A percentile compares a stretch with the other conserved stretches of the same genome.
Evolutionary conservation across 805 yeast species (phyloP).

Genomic region (Myxozyma mucilagina): DNA sequence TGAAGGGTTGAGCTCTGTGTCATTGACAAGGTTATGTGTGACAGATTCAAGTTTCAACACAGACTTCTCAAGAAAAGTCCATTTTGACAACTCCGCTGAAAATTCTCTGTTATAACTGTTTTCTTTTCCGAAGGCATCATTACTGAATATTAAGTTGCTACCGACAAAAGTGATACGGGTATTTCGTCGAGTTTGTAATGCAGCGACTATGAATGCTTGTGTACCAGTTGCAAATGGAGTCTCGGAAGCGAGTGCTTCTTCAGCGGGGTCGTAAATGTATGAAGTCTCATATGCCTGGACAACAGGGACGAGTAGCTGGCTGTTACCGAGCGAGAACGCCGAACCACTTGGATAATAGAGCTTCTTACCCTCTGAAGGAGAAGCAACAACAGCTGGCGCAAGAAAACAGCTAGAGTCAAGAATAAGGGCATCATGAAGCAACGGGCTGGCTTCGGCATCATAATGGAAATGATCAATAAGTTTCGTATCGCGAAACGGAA

Average conservation of each 20-base stretch:
- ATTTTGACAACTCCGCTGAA: slow-evolving; percentile 52
- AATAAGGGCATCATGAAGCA: slow-evolving; percentile 36
- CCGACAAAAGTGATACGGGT: slow-evolving; percentile 85
- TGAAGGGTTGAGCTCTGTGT: slow-evolving; percentile 36
- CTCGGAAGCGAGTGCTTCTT: slow-evolving; percentile 48
- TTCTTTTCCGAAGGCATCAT: slow-evolving; percentile 38
- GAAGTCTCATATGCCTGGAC: slow-evolving; percentile 66
- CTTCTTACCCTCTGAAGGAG: slow-evolving; percentile 26
- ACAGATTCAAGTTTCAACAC: slow-evolving; percentile 59
- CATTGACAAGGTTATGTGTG: slow-evolving; percentile 53
- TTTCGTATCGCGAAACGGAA: slow-evolving; percentile 72
- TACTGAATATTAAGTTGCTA: slow-evolving; percentile 54
- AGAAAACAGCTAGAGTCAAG: slow-evolving; percentile 32
- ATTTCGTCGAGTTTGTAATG: slow-evolving; percentile 74
- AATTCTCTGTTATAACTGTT: slow-evolving; percentile 42
- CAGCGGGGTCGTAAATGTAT: slow-evolving; percentile 48
- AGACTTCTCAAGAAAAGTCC: slow-evolving; percentile 74
- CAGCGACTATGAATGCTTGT: slow-evolving; percentile 74
- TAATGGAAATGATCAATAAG: slow-evolving; percentile 64
- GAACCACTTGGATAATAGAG: slow-evolving; percentile 50
- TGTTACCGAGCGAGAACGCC: slow-evolving; percentile 69
- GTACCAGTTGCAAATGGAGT: slow-evolving; percentile 74
- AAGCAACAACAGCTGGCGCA: slow-evolving; percentile 26
- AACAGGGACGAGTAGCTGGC: slow-evolving; percentile 69
- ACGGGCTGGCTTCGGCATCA: slow-evolving; percentile 32